Conservation (phyloP, 2,329 filamentous ascomycete species). For the Helminthosporium solani region DNA sequence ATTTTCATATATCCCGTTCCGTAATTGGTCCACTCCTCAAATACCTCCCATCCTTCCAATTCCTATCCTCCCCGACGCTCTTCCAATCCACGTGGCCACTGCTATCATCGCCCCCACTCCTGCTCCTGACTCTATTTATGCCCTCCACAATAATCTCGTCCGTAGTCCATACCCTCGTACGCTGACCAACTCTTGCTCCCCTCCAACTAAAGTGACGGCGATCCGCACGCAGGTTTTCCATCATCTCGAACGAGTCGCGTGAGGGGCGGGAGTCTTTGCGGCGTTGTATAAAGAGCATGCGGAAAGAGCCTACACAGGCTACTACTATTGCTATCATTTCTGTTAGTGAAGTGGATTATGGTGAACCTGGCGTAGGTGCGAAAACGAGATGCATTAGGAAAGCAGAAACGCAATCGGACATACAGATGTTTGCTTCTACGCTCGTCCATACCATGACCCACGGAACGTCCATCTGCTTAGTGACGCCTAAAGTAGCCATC, state of each 20-base stretch:
- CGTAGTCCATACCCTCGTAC: background rate
- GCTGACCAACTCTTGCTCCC: background rate
- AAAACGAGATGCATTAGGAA: too few relatives aligned
- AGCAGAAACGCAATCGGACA: background rate
- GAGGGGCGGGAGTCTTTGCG: background rate
- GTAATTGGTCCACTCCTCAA: background rate
- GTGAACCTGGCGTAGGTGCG: background rate
- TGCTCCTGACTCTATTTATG: background rate
- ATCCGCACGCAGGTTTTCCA: background rate
- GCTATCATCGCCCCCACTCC: background rate
- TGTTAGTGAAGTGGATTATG: background rate
- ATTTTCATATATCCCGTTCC: background rate
- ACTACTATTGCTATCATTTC: conserved; percentile 5
- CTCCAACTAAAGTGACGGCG: background rate
- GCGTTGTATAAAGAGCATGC: conserved; percentile 8
- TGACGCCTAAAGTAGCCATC: conserved; percentile 1
- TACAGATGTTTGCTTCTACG: conserved; percentile 4
- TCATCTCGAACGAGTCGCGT: background rate
- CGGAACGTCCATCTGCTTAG: conserved; percentile 6
- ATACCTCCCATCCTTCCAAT: background rate
- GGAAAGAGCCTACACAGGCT: conserved; percentile 10
- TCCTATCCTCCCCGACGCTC: background rate
- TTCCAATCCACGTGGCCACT: background rate
- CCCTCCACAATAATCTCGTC: background rate
- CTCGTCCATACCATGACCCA: conserved; percentile 8